Percentiles rank a stretch among this genome's conserved stretches.
phyloP scores from a whole-genome alignment of 345 rosid species.

The Ceriops tagal region DNA sequence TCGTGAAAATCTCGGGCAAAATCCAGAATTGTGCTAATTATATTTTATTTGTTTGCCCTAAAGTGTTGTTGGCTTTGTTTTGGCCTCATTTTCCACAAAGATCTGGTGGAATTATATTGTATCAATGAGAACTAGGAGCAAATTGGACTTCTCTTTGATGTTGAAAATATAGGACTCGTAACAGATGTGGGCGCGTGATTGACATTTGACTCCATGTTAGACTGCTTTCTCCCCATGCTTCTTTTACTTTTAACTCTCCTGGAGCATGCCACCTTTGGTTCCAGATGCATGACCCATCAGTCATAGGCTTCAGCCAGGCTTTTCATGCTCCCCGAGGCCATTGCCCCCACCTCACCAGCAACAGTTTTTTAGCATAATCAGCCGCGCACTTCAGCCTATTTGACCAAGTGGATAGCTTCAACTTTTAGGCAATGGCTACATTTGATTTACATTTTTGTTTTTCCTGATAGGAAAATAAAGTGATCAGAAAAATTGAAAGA shows the following conservation, averaged over 20 bases:
- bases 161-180: neutral
- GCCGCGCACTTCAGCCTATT: neutral
- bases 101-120: too few relatives aligned
- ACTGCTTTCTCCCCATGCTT: neutral
- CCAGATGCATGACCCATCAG: conserved; percentile 7
- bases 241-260: neutral
- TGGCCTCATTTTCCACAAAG: too few relatives aligned
- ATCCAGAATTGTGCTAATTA: too few relatives aligned
- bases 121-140: too few relatives aligned
- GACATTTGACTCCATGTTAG: neutral
- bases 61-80: too few relatives aligned
- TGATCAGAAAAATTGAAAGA: neutral
- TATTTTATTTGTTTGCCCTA: too few relatives aligned
- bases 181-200: conserved; percentile 4
- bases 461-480: too few relatives aligned
- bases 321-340: conserved; percentile 14
- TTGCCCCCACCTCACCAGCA: neutral
- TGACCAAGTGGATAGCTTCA: neutral
- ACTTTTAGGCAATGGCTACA: neutral
- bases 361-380: conserved; percentile 1
- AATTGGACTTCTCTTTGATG: too few relatives aligned
- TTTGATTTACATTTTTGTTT: neutral
- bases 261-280: conserved; percentile 6
- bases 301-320: conserved; percentile 10
- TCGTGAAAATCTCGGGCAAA: too few relatives aligned